phyloP scores from a whole-genome alignment of 2,329 filamentous ascomycete genomes.

The Pseudogymnoascus sp. region DNA sequence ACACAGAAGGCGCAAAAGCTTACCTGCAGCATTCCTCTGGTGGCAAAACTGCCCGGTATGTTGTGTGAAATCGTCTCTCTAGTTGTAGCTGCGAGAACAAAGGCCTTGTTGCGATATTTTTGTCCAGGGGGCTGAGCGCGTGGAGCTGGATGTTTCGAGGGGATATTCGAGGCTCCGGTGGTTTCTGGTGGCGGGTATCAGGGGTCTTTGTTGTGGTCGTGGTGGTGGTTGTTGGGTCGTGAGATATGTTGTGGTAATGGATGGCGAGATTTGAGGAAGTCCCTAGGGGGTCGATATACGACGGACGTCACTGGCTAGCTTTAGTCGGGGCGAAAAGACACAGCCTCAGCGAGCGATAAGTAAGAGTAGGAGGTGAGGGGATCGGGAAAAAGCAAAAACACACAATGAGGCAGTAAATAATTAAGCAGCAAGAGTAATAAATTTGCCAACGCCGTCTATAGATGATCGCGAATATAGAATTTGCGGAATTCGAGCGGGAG shows the following conservation, averaged over 20 bases:
- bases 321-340: not conserved
- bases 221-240: not conserved
- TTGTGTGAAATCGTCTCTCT: not conserved
- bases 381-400: not conserved
- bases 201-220: not conserved
- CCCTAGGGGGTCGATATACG: not conserved
- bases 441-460: slow-evolving; percentile 1
- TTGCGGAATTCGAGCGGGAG: not conserved
- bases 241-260: not conserved
- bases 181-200: not conserved
- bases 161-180: not conserved
- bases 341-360: not conserved
- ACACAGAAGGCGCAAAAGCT: slow-evolving; percentile 19
- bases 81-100: not conserved
- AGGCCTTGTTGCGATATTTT: not conserved
- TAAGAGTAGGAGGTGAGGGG: not conserved
- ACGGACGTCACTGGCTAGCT: not conserved
- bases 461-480: not conserved
- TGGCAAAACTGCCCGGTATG: not conserved
- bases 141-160: not conserved
- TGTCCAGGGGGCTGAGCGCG: not conserved
- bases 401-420: not conserved
- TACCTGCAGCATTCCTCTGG: slow-evolving; percentile 28
- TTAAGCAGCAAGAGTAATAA: not conserved
- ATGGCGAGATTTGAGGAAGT: not conserved